A percentile compares a stretch with the other conserved stretches of the same genome.
Evolutionary conservation across 2,329 filamentous ascomycete species (phyloP).

Genomic region (Diplodia mutila): DNA sequence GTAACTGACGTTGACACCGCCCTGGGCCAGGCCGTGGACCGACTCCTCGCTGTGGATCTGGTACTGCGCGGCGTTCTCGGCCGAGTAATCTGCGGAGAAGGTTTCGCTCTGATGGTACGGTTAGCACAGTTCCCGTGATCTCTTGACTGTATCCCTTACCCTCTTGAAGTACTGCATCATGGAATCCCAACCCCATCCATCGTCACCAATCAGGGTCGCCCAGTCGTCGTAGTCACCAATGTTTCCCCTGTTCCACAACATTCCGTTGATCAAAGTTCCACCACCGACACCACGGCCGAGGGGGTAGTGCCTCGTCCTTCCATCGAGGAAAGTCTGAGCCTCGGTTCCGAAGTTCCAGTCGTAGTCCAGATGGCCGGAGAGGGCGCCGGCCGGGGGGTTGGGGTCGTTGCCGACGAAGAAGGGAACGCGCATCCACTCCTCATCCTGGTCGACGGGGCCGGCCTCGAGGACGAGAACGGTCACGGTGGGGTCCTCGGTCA

Average conservation of each 20-base stretch:
- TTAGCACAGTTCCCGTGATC: background rate
- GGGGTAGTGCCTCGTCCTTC: conserved; percentile 19
- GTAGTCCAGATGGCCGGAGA: conserved; percentile 36
- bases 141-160: conserved; percentile 9
- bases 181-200: conserved; percentile 37
- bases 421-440: conserved; percentile 28
- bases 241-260: conserved; percentile 24
- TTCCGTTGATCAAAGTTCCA: conserved; percentile 29
- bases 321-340: conserved; percentile 31
- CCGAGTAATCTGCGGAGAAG: conserved; percentile 31
- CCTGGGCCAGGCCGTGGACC: conserved; percentile 30
- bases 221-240: conserved; percentile 29
- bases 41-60: conserved; percentile 34
- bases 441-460: conserved; percentile 33
- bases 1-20: conserved; percentile 34
- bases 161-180: conserved; percentile 40
- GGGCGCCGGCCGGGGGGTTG: conserved; percentile 35
- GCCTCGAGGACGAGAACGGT: conserved; percentile 37
- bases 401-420: conserved; percentile 23
- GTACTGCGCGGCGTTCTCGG: conserved; percentile 31
- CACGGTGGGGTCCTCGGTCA: conserved; percentile 37
- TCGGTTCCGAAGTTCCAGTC: conserved; percentile 39
- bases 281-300: conserved; percentile 29
- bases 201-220: conserved; percentile 24
- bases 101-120: conserved; percentile 31